These are phyloP conservation scores for Calophaca sinica DNA, from an alignment of 306 rosid species.

Conservation along the genomic window DNA sequence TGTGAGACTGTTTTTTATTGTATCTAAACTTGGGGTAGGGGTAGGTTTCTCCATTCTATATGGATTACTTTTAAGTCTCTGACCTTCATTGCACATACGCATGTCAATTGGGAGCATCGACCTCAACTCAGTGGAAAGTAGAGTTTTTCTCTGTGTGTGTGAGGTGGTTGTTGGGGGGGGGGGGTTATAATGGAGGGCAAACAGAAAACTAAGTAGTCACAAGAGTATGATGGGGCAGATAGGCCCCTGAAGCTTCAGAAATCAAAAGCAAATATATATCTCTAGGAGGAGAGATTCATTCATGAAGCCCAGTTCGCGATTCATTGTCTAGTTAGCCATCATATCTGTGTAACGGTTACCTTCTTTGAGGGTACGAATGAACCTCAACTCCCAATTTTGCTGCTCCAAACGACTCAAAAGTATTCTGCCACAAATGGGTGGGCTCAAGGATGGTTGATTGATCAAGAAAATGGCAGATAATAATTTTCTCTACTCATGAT, in stretches of 20 bases:
- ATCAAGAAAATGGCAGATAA: too few species aligned
- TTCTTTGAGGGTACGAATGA: background rate
- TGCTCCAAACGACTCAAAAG: too few species aligned
- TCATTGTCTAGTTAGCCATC: background rate
- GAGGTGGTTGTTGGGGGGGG: too few species aligned
- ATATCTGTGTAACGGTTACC: background rate
- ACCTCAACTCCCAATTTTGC: too few species aligned
- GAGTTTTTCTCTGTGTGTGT: too few species aligned
- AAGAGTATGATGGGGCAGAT: background rate
- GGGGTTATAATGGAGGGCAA: too few species aligned
- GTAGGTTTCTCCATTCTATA: background rate
- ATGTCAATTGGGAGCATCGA: too few species aligned
- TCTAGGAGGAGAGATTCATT: background rate
- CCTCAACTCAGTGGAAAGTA: background rate
- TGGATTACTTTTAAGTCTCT: slow-evolving; percentile 13
- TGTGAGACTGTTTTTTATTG: slow-evolving; percentile 16
- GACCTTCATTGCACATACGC: too few species aligned
- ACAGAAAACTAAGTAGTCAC: too few species aligned
- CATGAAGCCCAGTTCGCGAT: background rate
- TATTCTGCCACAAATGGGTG: too few species aligned
- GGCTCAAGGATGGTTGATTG: too few species aligned
- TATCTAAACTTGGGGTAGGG: background rate
- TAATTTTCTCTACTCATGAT: too few species aligned
- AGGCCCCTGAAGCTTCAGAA: slow-evolving; percentile 9
- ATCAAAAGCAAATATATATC: background rate